A percentile compares a stretch with the other conserved stretches of the same genome.
phyloP scores from a whole-genome alignment of 192 early-diverging fungal species.

The Thoreauomyces humboldtii region DNA sequence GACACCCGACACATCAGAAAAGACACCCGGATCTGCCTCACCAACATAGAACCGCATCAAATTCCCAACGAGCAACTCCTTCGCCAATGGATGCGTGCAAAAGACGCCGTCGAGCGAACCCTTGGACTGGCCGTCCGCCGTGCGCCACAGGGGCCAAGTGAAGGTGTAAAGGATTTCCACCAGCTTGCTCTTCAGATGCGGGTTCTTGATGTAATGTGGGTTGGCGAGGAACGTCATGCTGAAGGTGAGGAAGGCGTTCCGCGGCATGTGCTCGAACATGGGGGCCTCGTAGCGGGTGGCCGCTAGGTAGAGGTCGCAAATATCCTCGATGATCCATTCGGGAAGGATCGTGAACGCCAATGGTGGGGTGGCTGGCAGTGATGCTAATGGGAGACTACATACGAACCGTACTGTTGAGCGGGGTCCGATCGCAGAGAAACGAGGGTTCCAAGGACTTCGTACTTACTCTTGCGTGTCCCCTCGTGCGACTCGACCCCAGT shows the following conservation, averaged over 20 bases:
- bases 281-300: conserved; percentile 45
- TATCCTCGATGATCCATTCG: conserved; percentile 91
- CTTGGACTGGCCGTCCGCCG: conserved; percentile 24
- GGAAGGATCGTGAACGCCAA: conserved; percentile 74
- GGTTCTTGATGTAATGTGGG: conserved; percentile 83
- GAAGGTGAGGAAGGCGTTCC: conserved; percentile 60
- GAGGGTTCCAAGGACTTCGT: not conserved
- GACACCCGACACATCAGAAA: too few relatives aligned
- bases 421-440: too few relatives aligned
- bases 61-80: conserved; percentile 73
- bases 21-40: too few relatives aligned
- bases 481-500: conserved; percentile 36
- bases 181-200: conserved; percentile 90
- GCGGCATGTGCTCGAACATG: conserved; percentile 42
- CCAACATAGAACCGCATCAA: conserved; percentile 91
- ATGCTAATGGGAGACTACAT: not conserved
- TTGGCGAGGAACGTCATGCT: conserved; percentile 78
- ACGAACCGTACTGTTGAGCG: not conserved
- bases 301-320: conserved; percentile 76
- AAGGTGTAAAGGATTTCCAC: conserved; percentile 89
- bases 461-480: conserved; percentile 31
- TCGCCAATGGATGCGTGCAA: conserved; percentile 72
- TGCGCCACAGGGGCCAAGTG: conserved; percentile 66
- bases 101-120: conserved; percentile 54
- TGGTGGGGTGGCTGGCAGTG: conserved; percentile 53